phyloP scores from a whole-genome alignment of 2,329 filamentous ascomycete species.

The Beauveria pseudobassiana region DNA sequence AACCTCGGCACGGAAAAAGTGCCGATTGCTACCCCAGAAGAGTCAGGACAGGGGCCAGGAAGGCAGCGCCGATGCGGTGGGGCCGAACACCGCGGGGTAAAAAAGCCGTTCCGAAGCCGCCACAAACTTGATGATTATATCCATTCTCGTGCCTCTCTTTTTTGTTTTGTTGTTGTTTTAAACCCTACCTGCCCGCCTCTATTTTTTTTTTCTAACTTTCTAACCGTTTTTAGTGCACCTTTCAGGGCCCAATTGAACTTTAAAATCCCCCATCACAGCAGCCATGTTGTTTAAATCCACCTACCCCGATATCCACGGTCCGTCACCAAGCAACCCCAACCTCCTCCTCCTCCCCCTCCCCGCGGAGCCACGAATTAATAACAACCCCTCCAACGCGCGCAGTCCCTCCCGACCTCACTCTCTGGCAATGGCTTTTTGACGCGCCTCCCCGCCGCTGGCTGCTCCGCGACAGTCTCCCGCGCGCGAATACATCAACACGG shows the following conservation, averaged over 20 bases:
- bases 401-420: slow-evolving; percentile 3
- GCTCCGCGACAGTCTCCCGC: neutral
- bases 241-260: neutral
- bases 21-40: neutral
- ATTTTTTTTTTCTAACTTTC: too few relatives aligned
- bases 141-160: neutral
- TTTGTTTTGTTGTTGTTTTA: neutral
- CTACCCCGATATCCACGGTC: slow-evolving; percentile 9
- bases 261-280: neutral
- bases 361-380: neutral
- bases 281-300: slow-evolving; percentile 9
- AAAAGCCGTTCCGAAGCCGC: neutral
- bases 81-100: slow-evolving; percentile 5
- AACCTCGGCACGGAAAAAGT: neutral
- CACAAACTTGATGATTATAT: neutral
- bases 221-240: too few relatives aligned
- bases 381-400: neutral
- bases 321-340: neutral
- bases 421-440: slow-evolving; percentile 10
- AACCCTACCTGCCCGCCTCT: neutral
- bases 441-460: neutral
- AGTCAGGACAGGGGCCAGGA: neutral
- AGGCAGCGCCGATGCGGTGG: neutral
- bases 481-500: slow-evolving; percentile 3
- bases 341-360: too few relatives aligned